Conservation (phyloP, 495 filamentous ascomycete species). For the Corynascus novoguineensis region DNA sequence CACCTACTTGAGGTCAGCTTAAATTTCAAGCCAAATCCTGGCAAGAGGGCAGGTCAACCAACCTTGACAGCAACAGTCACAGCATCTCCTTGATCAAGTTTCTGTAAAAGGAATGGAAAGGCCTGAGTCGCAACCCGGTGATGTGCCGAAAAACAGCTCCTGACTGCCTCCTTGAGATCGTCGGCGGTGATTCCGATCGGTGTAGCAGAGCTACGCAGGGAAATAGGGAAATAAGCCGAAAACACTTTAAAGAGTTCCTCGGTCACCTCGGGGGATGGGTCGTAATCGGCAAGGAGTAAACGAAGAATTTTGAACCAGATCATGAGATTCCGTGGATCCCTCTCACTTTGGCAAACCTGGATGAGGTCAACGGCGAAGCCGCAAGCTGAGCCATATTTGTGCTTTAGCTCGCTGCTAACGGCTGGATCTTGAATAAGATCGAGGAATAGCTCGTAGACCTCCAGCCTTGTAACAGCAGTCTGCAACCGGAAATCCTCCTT, state of each 20-base stretch:
- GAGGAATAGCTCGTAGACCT: conserved; percentile 44
- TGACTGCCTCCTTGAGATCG: conserved; percentile 42
- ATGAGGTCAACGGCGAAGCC: conserved; percentile 39
- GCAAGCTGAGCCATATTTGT: conserved; percentile 34
- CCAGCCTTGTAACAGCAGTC: conserved; percentile 38
- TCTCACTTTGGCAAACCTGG: conserved; percentile 42
- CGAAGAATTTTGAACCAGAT: conserved; percentile 43
- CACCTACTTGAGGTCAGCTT: conserved; percentile 23
- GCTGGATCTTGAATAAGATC: conserved; percentile 33
- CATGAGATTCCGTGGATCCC: conserved; percentile 45
- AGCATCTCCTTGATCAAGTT: conserved; percentile 47
- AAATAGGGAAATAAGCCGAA: conserved; percentile 51
- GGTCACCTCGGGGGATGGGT: conserved; percentile 36
- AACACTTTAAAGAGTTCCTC: conserved; percentile 43
- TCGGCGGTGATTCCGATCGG: conserved; percentile 44
- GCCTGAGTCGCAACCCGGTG: conserved; percentile 33
- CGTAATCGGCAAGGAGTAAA: conserved; percentile 35
- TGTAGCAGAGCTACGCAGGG: conserved; percentile 38
- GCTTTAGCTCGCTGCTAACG: conserved; percentile 37
- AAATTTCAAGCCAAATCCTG: neutral
- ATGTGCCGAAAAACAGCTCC: conserved; percentile 44
- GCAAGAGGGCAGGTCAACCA: conserved; percentile 1
- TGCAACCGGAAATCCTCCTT: conserved; percentile 47
- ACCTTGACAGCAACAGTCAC: conserved; percentile 47
- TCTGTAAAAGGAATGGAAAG: conserved; percentile 44